Percentiles rank a stretch among this genome's conserved stretches.
phyloP scores from a whole-genome alignment of 1,284 basidiomycete species.

The Phenoliferia sp. region DNA sequence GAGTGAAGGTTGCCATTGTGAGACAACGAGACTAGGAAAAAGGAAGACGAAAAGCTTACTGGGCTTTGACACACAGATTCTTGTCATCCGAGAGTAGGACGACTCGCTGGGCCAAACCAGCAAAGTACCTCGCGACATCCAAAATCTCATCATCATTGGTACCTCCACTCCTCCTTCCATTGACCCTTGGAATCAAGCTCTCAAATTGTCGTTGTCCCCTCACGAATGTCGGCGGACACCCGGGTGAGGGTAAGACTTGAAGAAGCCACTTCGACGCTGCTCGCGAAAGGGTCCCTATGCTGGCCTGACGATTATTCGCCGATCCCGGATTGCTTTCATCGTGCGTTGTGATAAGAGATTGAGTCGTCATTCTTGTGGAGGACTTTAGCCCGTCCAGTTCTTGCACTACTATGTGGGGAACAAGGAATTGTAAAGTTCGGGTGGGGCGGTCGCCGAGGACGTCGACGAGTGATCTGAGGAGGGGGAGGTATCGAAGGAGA shows the following conservation, averaged over 20 bases:
- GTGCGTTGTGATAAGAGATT: background rate
- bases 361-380: background rate
- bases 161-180: background rate
- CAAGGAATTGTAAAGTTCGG: conserved; percentile 2
- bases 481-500: conserved; percentile 23
- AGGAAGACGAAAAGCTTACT: background rate
- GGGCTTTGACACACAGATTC: conserved; percentile 21
- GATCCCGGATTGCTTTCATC: background rate
- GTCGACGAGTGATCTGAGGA: conserved; percentile 9
- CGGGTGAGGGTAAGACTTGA: background rate
- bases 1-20: no score
- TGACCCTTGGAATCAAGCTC: conserved; percentile 4
- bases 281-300: conserved; percentile 21
- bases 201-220: conserved; percentile 22
- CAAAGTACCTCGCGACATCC: conserved; percentile 21
- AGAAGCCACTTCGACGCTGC: conserved; percentile 25
- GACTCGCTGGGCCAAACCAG: background rate
- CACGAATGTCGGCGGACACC: background rate
- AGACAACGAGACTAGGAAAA: no score
- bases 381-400: conserved; percentile 31
- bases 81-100: conserved; percentile 26
- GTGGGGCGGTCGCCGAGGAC: background rate
- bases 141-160: conserved; percentile 28
- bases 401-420: conserved; percentile 27
- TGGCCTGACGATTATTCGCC: background rate